phyloP scores from a whole-genome alignment of 2,329 filamentous ascomycete species.

The Colletotrichum higginsianum region DNA sequence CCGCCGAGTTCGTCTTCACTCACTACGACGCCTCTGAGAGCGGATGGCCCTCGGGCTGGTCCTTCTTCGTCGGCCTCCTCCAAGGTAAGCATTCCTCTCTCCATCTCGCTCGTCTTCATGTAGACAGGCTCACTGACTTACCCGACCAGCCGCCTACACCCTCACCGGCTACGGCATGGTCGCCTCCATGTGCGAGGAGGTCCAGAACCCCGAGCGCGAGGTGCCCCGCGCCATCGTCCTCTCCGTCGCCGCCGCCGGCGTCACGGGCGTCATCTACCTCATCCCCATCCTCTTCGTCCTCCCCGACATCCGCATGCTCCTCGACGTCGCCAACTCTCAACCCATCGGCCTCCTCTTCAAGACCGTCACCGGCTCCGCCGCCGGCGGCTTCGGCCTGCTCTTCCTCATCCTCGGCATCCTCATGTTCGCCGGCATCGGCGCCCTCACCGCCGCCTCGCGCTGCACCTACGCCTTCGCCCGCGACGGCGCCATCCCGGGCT shows the following conservation, averaged over 20 bases:
- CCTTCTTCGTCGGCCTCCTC: slow-evolving; percentile 79
- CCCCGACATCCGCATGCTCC: slow-evolving; percentile 75
- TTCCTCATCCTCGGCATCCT: slow-evolving; percentile 84
- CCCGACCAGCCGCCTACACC: slow-evolving; percentile 66
- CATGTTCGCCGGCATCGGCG: slow-evolving; percentile 82
- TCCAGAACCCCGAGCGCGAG: slow-evolving; percentile 77
- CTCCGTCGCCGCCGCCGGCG: slow-evolving; percentile 75
- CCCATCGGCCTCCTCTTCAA: slow-evolving; percentile 85
- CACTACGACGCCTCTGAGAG: slow-evolving; percentile 77
- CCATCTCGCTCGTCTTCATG: too few species aligned
- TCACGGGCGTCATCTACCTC: slow-evolving; percentile 78
- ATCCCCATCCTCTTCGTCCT: slow-evolving; percentile 84
- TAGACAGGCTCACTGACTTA: neutral
- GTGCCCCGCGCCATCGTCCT: slow-evolving; percentile 81
- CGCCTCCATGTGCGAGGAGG: slow-evolving; percentile 80
- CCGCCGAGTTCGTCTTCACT: slow-evolving; percentile 75
- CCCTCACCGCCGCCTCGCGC: slow-evolving; percentile 80
- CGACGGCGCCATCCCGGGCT: slow-evolving; percentile 81
- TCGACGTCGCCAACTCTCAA: slow-evolving; percentile 78
- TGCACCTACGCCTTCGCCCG: slow-evolving; percentile 84
- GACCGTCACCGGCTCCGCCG: slow-evolving; percentile 79
- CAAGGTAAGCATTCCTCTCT: slow-evolving; percentile 55
- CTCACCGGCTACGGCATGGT: slow-evolving; percentile 80
- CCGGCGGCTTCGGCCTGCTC: slow-evolving; percentile 81
- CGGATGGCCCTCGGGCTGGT: slow-evolving; percentile 79